phyloP scores from a whole-genome alignment of 768 basidiomycete genomes.

The Amanita rubescens region DNA sequence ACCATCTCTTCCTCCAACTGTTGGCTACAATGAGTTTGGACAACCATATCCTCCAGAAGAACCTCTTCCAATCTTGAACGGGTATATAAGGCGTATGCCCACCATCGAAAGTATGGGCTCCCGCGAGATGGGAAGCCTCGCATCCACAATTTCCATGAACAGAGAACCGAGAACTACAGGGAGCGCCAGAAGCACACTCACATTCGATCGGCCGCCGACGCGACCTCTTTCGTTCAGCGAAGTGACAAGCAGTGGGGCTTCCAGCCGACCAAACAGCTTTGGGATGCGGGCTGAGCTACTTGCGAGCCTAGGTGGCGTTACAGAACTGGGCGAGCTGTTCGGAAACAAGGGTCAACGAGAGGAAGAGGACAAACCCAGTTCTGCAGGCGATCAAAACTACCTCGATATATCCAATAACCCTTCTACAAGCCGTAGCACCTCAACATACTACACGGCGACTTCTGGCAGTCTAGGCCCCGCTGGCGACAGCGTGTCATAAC shows the following conservation, averaged over 20 bases:
- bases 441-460: conserved; percentile 18
- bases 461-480: background rate
- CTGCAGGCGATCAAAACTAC: conserved; percentile 2
- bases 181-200: conserved; percentile 10
- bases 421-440: conserved; percentile 10
- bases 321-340: conserved; percentile 24
- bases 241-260: conserved; percentile 20
- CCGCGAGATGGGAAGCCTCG: conserved; percentile 38
- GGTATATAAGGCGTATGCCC: conserved; percentile 66
- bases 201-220: conserved; percentile 32
- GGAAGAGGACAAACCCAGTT: background rate
- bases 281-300: conserved; percentile 23
- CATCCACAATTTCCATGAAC: conserved; percentile 13
- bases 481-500: background rate
- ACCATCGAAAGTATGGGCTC: conserved; percentile 76
- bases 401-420: conserved; percentile 13
- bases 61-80: conserved; percentile 54
- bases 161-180: conserved; percentile 6
- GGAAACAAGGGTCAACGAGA: background rate
- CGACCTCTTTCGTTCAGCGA: conserved; percentile 26
- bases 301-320: conserved; percentile 20
- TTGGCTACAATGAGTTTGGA: conserved; percentile 43
- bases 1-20: conserved; percentile 20
- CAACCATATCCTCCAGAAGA: conserved; percentile 40
- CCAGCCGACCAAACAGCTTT: conserved; percentile 31